A percentile compares a stretch with the other conserved stretches of the same genome.
phyloP scores from a whole-genome alignment of 2,329 filamentous ascomycete genomes.

The Trichoderma hamatum region DNA sequence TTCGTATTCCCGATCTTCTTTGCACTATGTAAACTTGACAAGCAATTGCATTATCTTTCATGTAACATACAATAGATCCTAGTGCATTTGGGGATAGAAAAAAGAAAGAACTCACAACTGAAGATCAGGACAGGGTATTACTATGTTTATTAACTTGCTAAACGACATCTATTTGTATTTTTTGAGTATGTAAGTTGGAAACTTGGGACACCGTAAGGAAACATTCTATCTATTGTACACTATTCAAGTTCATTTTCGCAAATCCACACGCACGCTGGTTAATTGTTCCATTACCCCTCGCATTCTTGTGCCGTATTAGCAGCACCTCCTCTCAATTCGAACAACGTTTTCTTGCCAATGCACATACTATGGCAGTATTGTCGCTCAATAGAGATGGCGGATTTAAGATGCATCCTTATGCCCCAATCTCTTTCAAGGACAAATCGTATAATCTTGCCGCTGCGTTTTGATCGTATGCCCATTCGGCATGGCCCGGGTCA shows the following conservation, averaged over 20 bases:
- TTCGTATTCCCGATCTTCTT: background rate
- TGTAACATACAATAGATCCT: background rate
- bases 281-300: background rate
- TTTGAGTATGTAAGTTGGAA: background rate
- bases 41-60: accelerated
- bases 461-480: constrained; percentile 21
- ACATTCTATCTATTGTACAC: background rate
- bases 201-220: background rate
- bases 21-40: background rate
- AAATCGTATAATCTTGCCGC: constrained; percentile 23
- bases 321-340: background rate
- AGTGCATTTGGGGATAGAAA: background rate
- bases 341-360: background rate
- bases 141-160: background rate
- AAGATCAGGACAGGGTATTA: background rate
- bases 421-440: constrained; percentile 2
- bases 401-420: background rate
- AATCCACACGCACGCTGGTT: background rate
- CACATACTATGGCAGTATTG: background rate
- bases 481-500: constrained; percentile 26
- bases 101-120: background rate
- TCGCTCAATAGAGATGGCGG: background rate
- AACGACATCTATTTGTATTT: background rate
- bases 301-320: background rate
- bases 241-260: background rate